These are phyloP conservation scores for Dictyostelium brefeldianum DNA, from an alignment of 78 protist species.

Conservation along the genomic window DNA sequence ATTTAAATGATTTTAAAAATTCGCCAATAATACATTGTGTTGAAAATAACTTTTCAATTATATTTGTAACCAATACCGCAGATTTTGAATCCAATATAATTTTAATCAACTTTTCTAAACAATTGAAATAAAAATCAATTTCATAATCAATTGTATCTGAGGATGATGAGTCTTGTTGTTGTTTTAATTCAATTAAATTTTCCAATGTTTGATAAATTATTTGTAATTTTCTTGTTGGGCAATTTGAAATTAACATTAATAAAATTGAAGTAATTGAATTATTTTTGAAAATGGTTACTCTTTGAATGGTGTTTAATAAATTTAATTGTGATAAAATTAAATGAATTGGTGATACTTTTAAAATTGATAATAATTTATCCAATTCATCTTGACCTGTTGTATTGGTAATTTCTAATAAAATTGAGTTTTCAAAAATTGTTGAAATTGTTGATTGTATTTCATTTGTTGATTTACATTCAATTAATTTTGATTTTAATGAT, in stretches of 20 bases:
- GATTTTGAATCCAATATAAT: slow-evolving; percentile 23
- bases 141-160: background rate
- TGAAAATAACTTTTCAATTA: slow-evolving; percentile 1
- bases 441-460: background rate
- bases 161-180: background rate
- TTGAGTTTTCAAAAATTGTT: background rate
- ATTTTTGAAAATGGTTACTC: background rate
- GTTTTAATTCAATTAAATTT: background rate
- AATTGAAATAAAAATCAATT: slow-evolving; percentile 19
- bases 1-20: background rate
- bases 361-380: background rate
- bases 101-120: background rate
- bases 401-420: background rate
- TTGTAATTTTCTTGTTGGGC: background rate
- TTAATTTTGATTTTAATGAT: background rate
- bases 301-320: background rate
- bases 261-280: background rate
- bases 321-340: slow-evolving; percentile 4
- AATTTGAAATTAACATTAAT: background rate
- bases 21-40: background rate
- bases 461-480: background rate
- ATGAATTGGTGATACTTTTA: slow-evolving; percentile 6
- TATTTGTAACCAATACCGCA: background rate
- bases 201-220: background rate
- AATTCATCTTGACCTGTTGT: background rate